phyloP scores from a whole-genome alignment of 192 early-diverging fungal genomes.

The Linderina pennispora region DNA sequence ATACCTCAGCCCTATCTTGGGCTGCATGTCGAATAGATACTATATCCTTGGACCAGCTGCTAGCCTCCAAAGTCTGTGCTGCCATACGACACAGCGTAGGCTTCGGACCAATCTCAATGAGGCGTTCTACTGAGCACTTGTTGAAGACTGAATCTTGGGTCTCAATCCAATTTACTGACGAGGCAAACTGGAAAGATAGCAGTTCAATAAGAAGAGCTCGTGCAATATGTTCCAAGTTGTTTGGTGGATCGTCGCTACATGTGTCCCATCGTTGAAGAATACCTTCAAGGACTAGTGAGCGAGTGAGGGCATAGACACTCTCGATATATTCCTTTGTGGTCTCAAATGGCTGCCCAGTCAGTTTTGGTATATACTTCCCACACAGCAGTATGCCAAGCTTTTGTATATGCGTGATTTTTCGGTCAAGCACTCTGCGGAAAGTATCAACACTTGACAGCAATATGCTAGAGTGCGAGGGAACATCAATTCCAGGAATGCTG shows the following conservation, averaged over 20 bases:
- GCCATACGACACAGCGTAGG: conserved; percentile 89
- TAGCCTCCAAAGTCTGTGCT: no score
- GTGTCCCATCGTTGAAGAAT: no score
- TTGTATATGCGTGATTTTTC: no score
- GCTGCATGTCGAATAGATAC: no score
- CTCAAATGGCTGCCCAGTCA: conserved; percentile 86
- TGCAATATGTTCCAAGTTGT: no score
- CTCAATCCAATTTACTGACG: conserved; percentile 91
- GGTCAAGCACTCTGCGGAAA: conserved; percentile 86
- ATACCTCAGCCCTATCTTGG: no score
- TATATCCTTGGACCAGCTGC: no score
- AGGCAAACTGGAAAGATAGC: conserved; percentile 92
- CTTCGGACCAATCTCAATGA: conserved; percentile 85
- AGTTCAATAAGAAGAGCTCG: conserved; percentile 86
- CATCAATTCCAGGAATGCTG: conserved; percentile 80
- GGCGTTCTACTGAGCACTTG: conserved; percentile 66
- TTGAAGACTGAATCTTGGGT: conserved; percentile 83
- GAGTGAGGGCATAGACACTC: conserved; percentile 66
- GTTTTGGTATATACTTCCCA: conserved; percentile 89
- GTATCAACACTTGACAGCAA: conserved; percentile 73
- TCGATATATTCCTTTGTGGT: conserved; percentile 70
- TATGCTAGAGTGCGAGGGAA: conserved; percentile 88
- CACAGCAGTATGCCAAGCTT: conserved; percentile 57
- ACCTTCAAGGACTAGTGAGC: no score
- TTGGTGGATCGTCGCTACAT: no score